Evolutionary conservation across 345 rosid species (phyloP).

Genomic region (Corymbia maculata): DNA sequence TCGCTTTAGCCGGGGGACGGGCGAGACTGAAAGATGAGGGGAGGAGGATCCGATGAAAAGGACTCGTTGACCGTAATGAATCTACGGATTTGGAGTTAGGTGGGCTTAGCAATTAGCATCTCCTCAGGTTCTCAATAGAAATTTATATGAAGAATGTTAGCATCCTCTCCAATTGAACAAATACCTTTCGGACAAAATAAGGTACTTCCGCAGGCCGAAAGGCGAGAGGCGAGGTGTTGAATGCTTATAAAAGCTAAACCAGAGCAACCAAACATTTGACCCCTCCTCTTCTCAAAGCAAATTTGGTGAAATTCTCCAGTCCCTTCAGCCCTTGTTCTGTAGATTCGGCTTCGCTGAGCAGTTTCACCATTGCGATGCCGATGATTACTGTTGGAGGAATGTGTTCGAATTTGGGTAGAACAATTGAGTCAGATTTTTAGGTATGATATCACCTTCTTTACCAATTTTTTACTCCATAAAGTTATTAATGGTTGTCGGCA

Average conservation of each 20-base stretch:
- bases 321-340: constrained; percentile 63
- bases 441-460: too few relatives aligned
- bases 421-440: too few relatives aligned
- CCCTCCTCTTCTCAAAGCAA: constrained; percentile 27
- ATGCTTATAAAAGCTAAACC: background rate
- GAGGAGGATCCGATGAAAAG: background rate
- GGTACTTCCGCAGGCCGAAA: background rate
- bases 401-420: too few relatives aligned
- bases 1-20: background rate
- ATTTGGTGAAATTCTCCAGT: constrained; percentile 49
- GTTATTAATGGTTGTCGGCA: too few relatives aligned
- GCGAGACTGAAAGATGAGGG: background rate
- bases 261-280: background rate
- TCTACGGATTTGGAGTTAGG: background rate
- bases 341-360: constrained; percentile 60
- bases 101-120: background rate
- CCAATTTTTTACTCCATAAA: too few relatives aligned
- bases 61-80: background rate
- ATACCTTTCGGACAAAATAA: background rate
- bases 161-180: background rate
- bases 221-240: background rate
- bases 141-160: background rate
- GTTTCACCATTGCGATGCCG: constrained; percentile 79
- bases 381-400: too few relatives aligned
- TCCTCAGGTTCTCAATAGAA: background rate